Conservation (phyloP, 371 early-diverging fungal genomes). For the Choanephora cucurbitarum region DNA sequence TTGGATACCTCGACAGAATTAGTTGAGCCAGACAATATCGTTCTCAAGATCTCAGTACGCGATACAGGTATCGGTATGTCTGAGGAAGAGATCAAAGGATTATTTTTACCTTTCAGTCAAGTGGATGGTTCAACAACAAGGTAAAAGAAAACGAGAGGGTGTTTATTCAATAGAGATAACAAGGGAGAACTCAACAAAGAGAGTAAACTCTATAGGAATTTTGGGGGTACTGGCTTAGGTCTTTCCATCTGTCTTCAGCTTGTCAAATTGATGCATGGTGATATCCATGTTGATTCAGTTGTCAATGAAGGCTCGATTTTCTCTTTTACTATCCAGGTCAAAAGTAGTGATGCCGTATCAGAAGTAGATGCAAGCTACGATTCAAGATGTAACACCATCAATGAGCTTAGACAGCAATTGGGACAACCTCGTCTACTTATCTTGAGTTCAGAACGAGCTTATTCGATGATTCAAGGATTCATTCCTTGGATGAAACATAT, state of each 20-base stretch:
- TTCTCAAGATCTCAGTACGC: slow-evolving; percentile 37
- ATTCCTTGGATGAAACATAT: slow-evolving; percentile 24
- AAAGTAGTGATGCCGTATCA: slow-evolving; percentile 33
- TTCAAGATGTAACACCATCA: slow-evolving; percentile 24
- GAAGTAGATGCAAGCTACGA: slow-evolving; percentile 30
- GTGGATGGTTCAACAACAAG: slow-evolving; percentile 60
- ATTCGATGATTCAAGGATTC: slow-evolving; percentile 32
- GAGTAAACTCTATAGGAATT: slow-evolving; percentile 41
- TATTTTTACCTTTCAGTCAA: slow-evolving; percentile 61
- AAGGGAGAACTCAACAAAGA: too few species aligned
- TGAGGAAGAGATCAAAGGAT: slow-evolving; percentile 48
- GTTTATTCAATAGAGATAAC: too few species aligned
- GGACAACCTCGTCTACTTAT: slow-evolving; percentile 43
- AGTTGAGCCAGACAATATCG: slow-evolving; percentile 27
- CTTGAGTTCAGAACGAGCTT: slow-evolving; percentile 19
- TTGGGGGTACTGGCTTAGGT: slow-evolving; percentile 70
- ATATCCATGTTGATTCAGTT: slow-evolving; percentile 50
- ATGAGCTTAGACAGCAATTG: slow-evolving; percentile 25
- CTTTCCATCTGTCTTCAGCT: slow-evolving; percentile 60
- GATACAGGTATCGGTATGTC: slow-evolving; percentile 60
- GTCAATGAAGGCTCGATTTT: slow-evolving; percentile 57
- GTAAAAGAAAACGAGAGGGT: too few species aligned
- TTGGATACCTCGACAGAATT: slow-evolving; percentile 12
- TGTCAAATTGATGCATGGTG: slow-evolving; percentile 58
- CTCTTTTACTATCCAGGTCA: slow-evolving; percentile 47